Evolutionary conservation across 2,329 filamentous ascomycete genomes (phyloP).

Genomic region (Apiospora sp.): DNA sequence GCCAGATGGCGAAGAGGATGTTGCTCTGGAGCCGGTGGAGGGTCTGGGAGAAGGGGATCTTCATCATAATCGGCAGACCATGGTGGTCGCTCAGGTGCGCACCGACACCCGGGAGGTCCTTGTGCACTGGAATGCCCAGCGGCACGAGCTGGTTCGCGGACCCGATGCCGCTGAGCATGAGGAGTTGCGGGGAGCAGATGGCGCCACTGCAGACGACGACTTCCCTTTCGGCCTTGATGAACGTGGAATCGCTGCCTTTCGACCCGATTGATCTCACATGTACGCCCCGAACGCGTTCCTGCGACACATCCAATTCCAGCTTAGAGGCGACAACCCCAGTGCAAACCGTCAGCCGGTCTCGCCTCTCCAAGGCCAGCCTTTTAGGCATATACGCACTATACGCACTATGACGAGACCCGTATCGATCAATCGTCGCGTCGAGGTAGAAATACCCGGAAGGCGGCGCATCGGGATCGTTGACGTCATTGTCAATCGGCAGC

Average conservation of each 20-base stretch:
- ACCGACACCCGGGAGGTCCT: conserved; percentile 28
- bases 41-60: conserved; percentile 25
- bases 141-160: conserved; percentile 10
- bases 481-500: conserved; percentile 26
- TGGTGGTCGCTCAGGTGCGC: conserved; percentile 28
- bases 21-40: conserved; percentile 24
- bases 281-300: conserved; percentile 21
- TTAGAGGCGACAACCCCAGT: conserved; percentile 26
- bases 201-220: conserved; percentile 29
- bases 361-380: conserved; percentile 17
- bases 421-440: conserved; percentile 27
- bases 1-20: conserved; percentile 26
- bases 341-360: conserved; percentile 24
- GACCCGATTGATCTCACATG: conserved; percentile 18
- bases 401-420: conserved; percentile 28
- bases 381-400: conserved; percentile 28
- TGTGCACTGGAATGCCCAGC: conserved; percentile 22
- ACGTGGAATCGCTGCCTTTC: background rate
- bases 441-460: conserved; percentile 28
- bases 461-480: conserved; percentile 26
- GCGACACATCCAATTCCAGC: conserved; percentile 25
- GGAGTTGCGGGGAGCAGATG: conserved; percentile 27
- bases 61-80: conserved; percentile 28
- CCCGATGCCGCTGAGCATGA: conserved; percentile 30
- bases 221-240: conserved; percentile 27